Evolutionary conservation across 2,329 filamentous ascomycete genomes (phyloP).

Genomic region (Fusarium sp.): DNA sequence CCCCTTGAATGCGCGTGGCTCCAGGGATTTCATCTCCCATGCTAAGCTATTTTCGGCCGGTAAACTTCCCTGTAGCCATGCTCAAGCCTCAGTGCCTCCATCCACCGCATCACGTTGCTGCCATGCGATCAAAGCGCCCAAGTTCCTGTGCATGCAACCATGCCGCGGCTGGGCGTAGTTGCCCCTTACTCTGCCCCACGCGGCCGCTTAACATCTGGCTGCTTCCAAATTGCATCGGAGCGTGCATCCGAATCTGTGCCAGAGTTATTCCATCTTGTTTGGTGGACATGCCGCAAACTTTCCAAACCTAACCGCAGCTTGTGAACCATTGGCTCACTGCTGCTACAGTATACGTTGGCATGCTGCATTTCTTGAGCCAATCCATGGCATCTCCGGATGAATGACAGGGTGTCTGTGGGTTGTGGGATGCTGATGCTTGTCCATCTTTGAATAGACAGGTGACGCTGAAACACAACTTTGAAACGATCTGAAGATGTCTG

Average conservation of each 20-base stretch:
- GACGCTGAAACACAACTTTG: constrained; percentile 42
- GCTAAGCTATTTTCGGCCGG: constrained; percentile 43
- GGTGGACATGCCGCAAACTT: background rate
- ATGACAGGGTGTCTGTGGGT: constrained; percentile 1
- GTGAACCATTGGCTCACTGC: background rate
- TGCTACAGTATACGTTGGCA: constrained; percentile 9
- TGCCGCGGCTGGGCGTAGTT: constrained; percentile 21
- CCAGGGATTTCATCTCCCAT: constrained; percentile 46
- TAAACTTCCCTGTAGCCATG: constrained; percentile 43
- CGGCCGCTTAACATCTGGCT: constrained; percentile 13
- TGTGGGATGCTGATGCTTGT: constrained; percentile 37
- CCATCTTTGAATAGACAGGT: constrained; percentile 15
- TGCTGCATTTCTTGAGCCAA: background rate
- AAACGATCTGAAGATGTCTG: constrained; percentile 37
- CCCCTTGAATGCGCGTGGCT: constrained; percentile 52
- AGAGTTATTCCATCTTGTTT: constrained; percentile 18
- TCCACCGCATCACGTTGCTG: constrained; percentile 47
- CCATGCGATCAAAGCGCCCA: constrained; percentile 44
- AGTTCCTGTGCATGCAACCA: constrained; percentile 37
- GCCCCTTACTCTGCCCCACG: constrained; percentile 39
- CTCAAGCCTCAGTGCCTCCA: constrained; percentile 37
- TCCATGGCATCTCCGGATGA: constrained; percentile 6
- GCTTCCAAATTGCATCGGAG: constrained; percentile 27
- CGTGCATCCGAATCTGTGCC: constrained; percentile 23
- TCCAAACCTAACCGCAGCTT: background rate